Evolutionary conservation across 805 yeast genomes (phyloP), one percentile per base, ranked within the genome.

Genomic region (Huiozyma sinensis): DNA sequence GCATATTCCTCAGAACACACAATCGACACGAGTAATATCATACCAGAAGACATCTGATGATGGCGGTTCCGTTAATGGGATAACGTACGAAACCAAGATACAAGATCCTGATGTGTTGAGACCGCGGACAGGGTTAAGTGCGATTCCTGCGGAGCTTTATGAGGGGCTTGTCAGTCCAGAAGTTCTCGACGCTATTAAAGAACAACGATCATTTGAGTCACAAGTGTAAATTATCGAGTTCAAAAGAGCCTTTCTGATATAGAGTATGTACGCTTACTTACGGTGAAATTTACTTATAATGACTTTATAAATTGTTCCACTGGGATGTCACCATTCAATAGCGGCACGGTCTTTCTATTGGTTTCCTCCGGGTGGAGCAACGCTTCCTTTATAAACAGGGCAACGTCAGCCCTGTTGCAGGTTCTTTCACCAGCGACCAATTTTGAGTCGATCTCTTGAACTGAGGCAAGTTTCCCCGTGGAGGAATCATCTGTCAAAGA

Each of bases 1-100:
- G 33, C 86, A 87, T 59, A 77, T 76, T 32, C 96, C 97, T 3
- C 58, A 55, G 17, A 67, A 70, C 5, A 81, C 95, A 6, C 98
- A 92, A 64, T 86, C 97, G 1, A 67, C 74, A 6, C 55, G 56
- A 38, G 65, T 70, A 6, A 51, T 57, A 47, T 32, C 51, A 39
- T 51, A 50, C 41, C 44, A 55, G 44, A 40, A 56, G 45, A 11
- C n/a, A 4, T 29, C 39, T 44, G 30, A 38, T 65, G 32, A 33
- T 1, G 60, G 57, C 0, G 58, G 52, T 6, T 44, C 58, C 9
- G 50, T 51, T 5, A 64, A 51, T 11, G 57, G 68, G 38, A 55
- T 81, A 6, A 54, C 64, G 33, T 69, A 71, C 50, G 79, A 75
- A 45, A 72, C 80, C 1, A 64, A 71, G 41, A 56, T 71, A 31